Conservation (phyloP, 495 filamentous ascomycete genomes). For the Xylaria castorea region DNA sequence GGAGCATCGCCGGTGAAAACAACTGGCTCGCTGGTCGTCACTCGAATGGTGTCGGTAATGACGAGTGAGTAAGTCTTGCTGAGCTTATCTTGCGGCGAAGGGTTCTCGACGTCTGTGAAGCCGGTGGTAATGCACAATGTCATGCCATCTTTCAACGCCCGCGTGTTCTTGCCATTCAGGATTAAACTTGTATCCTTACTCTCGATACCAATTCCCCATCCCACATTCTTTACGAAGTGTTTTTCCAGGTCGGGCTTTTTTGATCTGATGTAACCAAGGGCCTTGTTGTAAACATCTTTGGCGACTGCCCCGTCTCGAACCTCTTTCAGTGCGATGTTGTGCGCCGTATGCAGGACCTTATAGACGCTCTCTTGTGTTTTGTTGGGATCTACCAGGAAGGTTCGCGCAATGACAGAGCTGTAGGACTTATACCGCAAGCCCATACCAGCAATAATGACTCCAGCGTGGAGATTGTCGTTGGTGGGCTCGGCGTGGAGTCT, state of each 20-base stretch:
- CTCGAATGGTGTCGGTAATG: constrained; percentile 91
- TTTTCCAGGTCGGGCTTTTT: constrained; percentile 95
- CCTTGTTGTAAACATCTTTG: constrained; percentile 93
- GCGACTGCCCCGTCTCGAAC: constrained; percentile 84
- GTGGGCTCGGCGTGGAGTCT: constrained; percentile 77
- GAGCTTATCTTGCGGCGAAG: constrained; percentile 81
- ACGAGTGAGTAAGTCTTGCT: constrained; percentile 87
- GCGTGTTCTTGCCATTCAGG: constrained; percentile 82
- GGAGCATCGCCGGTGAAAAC: constrained; percentile 94
- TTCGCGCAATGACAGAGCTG: constrained; percentile 85
- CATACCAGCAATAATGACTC: constrained; percentile 89
- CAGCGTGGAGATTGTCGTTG: constrained; percentile 84
- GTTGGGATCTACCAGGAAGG: constrained; percentile 95
- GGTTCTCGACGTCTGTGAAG: constrained; percentile 85
- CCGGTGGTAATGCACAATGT: constrained; percentile 88
- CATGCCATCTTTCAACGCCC: constrained; percentile 93
- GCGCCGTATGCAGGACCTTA: constrained; percentile 84
- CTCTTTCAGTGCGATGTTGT: constrained; percentile 86
- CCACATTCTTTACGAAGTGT: constrained; percentile 89
- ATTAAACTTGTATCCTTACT: constrained; percentile 79
- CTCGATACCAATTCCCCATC: constrained; percentile 91
- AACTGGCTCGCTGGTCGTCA: constrained; percentile 74
- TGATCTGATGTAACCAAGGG: constrained; percentile 72
- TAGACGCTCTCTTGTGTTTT: constrained; percentile 94
- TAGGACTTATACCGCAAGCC: constrained; percentile 95